Percentiles rank a stretch among this genome's conserved stretches.
These are phyloP conservation scores for Trametes sanguinea DNA, from an alignment of 768 basidiomycete genomes.

Conservation along the genomic window DNA sequence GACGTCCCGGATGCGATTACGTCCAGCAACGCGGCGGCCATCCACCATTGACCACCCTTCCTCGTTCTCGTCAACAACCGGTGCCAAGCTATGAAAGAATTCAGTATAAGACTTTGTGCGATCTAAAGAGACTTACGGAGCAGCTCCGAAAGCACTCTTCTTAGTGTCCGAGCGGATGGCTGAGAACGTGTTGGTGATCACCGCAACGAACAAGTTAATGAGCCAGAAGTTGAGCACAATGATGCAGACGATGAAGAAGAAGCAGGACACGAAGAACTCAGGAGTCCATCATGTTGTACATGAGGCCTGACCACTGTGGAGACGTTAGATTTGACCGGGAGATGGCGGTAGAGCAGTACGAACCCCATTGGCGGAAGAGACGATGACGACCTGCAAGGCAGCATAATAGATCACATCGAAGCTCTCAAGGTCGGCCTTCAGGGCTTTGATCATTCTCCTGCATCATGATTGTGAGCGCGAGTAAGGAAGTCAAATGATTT, in stretches of 20 bases:
- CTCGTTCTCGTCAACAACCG: slow-evolving; percentile 56
- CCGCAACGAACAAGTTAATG: slow-evolving; percentile 91
- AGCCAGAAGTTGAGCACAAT: slow-evolving; percentile 93
- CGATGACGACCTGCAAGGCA: slow-evolving; percentile 79
- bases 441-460: slow-evolving; percentile 69
- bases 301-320: slow-evolving; percentile 69
- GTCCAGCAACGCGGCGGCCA: slow-evolving; percentile 43
- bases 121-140: slow-evolving; percentile 47
- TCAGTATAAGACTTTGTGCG: neutral
- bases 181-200: slow-evolving; percentile 92
- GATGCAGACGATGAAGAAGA: slow-evolving; percentile 85
- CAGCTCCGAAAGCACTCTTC: slow-evolving; percentile 91
- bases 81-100: slow-evolving; percentile 36
- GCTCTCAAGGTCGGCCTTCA: slow-evolving; percentile 59
- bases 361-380: slow-evolving; percentile 79
- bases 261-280: slow-evolving; percentile 86
- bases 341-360: slow-evolving; percentile 29
- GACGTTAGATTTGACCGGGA: slow-evolving; percentile 10
- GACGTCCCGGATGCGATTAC: slow-evolving; percentile 53
- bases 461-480: neutral
- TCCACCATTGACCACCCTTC: slow-evolving; percentile 60
- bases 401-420: slow-evolving; percentile 90
- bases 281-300: slow-evolving; percentile 88
- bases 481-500: too few relatives aligned
- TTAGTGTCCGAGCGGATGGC: slow-evolving; percentile 85